Conservation (phyloP, 371 early-diverging fungal genomes). For the Saksenaea oblongispora region DNA sequence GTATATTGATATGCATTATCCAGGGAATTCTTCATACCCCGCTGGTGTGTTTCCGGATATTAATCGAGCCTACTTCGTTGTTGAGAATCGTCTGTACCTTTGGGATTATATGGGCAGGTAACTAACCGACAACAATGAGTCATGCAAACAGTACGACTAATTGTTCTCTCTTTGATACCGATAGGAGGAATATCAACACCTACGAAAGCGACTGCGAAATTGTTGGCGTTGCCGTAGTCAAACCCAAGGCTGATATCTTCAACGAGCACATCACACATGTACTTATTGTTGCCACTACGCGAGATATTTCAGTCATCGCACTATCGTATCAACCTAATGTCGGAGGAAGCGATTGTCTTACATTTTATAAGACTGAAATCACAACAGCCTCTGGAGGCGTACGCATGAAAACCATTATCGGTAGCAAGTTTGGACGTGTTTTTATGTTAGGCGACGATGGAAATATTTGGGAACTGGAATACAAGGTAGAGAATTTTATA, state of each 20-base stretch:
- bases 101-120: slow-evolving; percentile 82
- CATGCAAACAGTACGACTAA: not conserved
- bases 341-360: slow-evolving; percentile 28
- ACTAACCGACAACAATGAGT: not conserved
- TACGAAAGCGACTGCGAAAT: slow-evolving; percentile 88
- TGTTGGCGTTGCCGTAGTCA: slow-evolving; percentile 77
- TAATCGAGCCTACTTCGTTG: slow-evolving; percentile 85
- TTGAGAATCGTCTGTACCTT: slow-evolving; percentile 82
- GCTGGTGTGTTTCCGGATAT: slow-evolving; percentile 70
- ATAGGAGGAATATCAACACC: slow-evolving; percentile 61
- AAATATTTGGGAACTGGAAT: slow-evolving; percentile 85
- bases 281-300: slow-evolving; percentile 82
- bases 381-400: slow-evolving; percentile 76
- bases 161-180: not conserved
- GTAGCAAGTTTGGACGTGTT: slow-evolving; percentile 79
- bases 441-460: slow-evolving; percentile 90
- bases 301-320: slow-evolving; percentile 82
- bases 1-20: not conserved
- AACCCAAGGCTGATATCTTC: slow-evolving; percentile 77
- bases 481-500: slow-evolving; percentile 62
- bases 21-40: slow-evolving; percentile 30
- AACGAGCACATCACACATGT: slow-evolving; percentile 78
- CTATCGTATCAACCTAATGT: slow-evolving; percentile 42
- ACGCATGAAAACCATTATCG: slow-evolving; percentile 73
- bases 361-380: slow-evolving; percentile 73